phyloP scores from a whole-genome alignment of 108 stramenopile genomes.

The Conticribra weissflogii region DNA sequence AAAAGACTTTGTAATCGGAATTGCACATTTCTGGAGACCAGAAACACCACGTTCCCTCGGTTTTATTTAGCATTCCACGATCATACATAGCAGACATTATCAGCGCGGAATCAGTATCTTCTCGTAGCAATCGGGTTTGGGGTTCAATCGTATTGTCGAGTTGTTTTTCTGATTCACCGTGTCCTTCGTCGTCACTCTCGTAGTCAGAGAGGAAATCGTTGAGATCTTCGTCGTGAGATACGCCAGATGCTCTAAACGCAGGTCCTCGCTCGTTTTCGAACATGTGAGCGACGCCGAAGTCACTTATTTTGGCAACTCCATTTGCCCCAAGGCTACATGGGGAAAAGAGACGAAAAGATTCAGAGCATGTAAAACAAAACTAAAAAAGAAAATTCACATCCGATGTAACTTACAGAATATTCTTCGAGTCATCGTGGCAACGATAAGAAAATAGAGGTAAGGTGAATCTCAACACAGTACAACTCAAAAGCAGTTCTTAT shows the following conservation, averaged over 20 bases:
- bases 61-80: conserved; percentile 73
- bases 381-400: not conserved
- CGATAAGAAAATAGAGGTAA: not conserved
- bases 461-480: conserved; percentile 5
- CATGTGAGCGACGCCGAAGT: conserved; percentile 90
- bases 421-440: not conserved
- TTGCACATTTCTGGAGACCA: conserved; percentile 90
- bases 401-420: conserved; percentile 17
- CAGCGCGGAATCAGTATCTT: conserved; percentile 55
- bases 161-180: conserved; percentile 8
- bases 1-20: conserved; percentile 55
- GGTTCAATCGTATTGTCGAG: conserved; percentile 2
- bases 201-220: conserved; percentile 12
- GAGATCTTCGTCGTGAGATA: conserved; percentile 4
- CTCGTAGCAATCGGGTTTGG: conserved; percentile 12
- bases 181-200: conserved; percentile 7
- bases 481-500: not conserved
- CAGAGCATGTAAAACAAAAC: conserved; percentile 19
- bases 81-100: conserved; percentile 60
- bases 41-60: conserved; percentile 91
- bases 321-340: conserved; percentile 53
- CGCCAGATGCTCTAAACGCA: conserved; percentile 2
- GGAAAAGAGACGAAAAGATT: not conserved
- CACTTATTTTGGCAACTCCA: conserved; percentile 80
- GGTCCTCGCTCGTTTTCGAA: conserved; percentile 72